Base-by-base conservation (phyloP, 306 rosid species). In the Carpinus fangiana region DNA sequence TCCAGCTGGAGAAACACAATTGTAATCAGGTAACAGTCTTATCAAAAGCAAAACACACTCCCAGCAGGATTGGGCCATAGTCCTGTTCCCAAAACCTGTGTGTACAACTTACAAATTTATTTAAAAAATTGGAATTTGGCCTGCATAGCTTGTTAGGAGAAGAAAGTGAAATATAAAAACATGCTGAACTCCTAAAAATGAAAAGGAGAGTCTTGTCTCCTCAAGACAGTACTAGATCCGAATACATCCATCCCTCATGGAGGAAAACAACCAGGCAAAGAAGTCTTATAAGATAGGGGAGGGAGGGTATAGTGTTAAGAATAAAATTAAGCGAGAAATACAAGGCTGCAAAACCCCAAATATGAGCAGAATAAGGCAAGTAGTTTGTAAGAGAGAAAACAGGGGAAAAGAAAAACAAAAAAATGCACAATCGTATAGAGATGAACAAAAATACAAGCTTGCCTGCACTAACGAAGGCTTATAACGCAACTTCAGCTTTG, bases 381-480 rank as follows among this genome's bases (percentile, higher is more conserved):
- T 36, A 7, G 45, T 41, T 66, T 17, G 28, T 9, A 26, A 41
- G 14, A 38, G 9, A 21, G n/a, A 31, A 43, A 70, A n/a, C 53
- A 59, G 66, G 72, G 10, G 18, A 59, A 72, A 67, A 8, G 20
- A 8, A 28, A 17, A 53, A 36, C 21, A 57, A 20, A 11, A 64
- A 3, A 2, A 72, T 21, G 50, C 11, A 28, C 31, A 26, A 53
- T 26, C 36, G 51, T 7, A 77, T 43, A 60, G 52, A 4, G 5
- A 72, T 21, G 52, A 8, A 45, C 20, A 26, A 41, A 43, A 31
- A 62, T 12, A 77, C 43, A 64, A 48, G 74, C 84, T 90, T 83
- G 82, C 98, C 96, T 95, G 97, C 57, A 95, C 90, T 67, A 95
- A 78, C 70, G 98, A 91, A 66, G 96, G 93, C 93, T 90, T 95